These are phyloP conservation scores for Colletotrichum somersetense DNA, from an alignment of 2,329 filamentous ascomycete genomes.

Conservation along the genomic window DNA sequence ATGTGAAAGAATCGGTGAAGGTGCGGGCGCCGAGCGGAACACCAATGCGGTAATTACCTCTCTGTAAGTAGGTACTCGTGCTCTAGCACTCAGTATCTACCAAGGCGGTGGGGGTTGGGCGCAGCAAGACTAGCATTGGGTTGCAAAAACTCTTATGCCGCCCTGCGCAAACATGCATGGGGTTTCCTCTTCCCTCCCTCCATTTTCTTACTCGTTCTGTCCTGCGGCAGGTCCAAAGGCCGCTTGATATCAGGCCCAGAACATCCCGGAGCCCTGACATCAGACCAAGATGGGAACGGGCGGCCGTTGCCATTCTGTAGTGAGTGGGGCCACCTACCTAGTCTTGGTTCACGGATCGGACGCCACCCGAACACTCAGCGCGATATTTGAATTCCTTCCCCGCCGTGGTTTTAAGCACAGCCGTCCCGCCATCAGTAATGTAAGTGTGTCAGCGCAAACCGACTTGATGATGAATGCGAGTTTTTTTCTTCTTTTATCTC, in stretches of 20 bases:
- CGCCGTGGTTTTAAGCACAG: constrained; percentile 25
- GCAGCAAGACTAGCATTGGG: constrained; percentile 15
- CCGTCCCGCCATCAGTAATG: constrained; percentile 21
- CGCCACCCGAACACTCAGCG: constrained; percentile 17
- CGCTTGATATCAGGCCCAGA: constrained; percentile 14
- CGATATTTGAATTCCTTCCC: neutral
- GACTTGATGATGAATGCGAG: neutral
- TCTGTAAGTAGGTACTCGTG: neutral
- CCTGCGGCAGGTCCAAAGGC: constrained; percentile 17
- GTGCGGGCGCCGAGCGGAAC: constrained; percentile 7
- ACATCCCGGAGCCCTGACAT: constrained; percentile 29
- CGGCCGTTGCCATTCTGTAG: constrained; percentile 10
- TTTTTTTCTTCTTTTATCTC: too few relatives aligned
- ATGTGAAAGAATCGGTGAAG: constrained; percentile 36
- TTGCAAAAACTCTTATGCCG: constrained; percentile 8
- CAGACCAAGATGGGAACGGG: constrained; percentile 28
- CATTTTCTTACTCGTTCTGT: neutral
- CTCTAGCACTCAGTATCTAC: neutral
- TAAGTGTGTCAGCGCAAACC: neutral
- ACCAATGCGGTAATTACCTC: neutral
- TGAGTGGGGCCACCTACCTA: constrained; percentile 24
- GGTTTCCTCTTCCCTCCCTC: neutral
- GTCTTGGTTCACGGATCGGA: constrained; percentile 17
- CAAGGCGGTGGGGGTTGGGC: constrained; percentile 32
- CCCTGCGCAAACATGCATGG: neutral